A percentile compares a stretch with the other conserved stretches of the same genome.
Evolutionary conservation across 2,329 filamentous ascomycete genomes (phyloP).

Genomic region (Aspergillus phoenicis): DNA sequence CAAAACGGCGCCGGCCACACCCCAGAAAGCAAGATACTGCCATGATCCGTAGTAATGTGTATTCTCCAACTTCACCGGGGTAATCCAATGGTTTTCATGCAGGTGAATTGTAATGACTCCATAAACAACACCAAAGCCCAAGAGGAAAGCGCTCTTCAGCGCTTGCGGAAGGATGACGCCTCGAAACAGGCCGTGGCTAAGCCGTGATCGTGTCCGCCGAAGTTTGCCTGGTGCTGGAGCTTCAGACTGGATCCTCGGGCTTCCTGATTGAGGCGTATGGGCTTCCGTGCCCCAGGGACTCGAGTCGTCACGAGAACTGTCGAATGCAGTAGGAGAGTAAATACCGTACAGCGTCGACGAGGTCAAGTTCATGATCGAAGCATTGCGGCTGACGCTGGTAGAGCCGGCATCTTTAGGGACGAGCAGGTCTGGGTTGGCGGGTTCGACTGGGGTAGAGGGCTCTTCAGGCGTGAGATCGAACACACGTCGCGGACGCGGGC

Average conservation of each 20-base stretch:
- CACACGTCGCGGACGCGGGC: constrained; percentile 71
- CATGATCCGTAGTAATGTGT: constrained; percentile 57
- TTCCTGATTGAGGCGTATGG: constrained; percentile 62
- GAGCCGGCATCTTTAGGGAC: constrained; percentile 35
- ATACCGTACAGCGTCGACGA: constrained; percentile 90
- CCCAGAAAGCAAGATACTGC: constrained; percentile 80
- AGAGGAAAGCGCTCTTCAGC: constrained; percentile 67
- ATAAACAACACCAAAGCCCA: constrained; percentile 78
- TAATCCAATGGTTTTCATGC: constrained; percentile 67
- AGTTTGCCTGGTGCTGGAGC: constrained; percentile 30
- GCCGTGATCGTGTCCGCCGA: constrained; percentile 38
- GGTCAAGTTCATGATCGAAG: constrained; percentile 83
- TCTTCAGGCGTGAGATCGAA: constrained; percentile 62
- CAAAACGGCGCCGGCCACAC: constrained; percentile 72
- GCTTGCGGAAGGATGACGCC: constrained; percentile 57
- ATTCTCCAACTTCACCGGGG: constrained; percentile 62
- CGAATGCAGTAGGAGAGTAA: constrained; percentile 69
- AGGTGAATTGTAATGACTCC: constrained; percentile 79
- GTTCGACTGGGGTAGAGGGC: constrained; percentile 44
- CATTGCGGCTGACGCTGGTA: constrained; percentile 64
- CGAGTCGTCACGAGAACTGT: constrained; percentile 58
- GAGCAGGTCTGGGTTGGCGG: constrained; percentile 37
- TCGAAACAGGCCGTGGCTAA: constrained; percentile 42
- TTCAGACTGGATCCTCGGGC: constrained; percentile 44
- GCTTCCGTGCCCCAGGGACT: constrained; percentile 81